Percentiles rank a stretch among this genome's conserved stretches.
phyloP scores from a whole-genome alignment of 345 rosid species.

The Populus tremula region DNA sequence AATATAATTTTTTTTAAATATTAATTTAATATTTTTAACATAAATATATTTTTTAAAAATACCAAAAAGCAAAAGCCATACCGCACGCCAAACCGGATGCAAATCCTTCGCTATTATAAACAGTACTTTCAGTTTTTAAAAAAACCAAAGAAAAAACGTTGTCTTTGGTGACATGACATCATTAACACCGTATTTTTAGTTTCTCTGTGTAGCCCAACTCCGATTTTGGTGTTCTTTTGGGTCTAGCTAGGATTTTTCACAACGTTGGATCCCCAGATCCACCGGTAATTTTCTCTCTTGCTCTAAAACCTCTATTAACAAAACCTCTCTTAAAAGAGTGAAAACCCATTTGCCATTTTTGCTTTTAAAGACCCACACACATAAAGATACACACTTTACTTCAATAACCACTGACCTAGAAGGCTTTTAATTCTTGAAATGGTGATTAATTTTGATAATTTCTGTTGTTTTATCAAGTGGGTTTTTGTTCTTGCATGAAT shows the following conservation, averaged over 20 bases:
- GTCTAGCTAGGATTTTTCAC: conserved; percentile 1
- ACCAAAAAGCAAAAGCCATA: too few species aligned
- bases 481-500: not conserved
- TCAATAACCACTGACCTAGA: not conserved
- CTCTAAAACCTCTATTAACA: not conserved
- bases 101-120: not conserved
- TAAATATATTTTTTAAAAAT: too few species aligned
- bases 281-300: conserved; percentile 16
- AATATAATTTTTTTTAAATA: too few species aligned
- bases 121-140: conserved; percentile 1
- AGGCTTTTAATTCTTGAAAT: not conserved
- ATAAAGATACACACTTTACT: not conserved
- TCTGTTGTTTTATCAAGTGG: not conserved
- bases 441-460: conserved; percentile 1
- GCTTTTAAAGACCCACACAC: not conserved
- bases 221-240: conserved; percentile 16
- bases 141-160: not conserved
- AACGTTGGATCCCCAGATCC: conserved; percentile 24
- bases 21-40: too few species aligned
- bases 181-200: not conserved
- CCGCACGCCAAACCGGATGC: not conserved
- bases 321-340: not conserved
- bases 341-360: not conserved
- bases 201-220: conserved; percentile 5
- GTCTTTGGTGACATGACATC: not conserved